Evolutionary conservation across 805 yeast genomes (phyloP).

Genomic region (Clavispora vitiphila): DNA sequence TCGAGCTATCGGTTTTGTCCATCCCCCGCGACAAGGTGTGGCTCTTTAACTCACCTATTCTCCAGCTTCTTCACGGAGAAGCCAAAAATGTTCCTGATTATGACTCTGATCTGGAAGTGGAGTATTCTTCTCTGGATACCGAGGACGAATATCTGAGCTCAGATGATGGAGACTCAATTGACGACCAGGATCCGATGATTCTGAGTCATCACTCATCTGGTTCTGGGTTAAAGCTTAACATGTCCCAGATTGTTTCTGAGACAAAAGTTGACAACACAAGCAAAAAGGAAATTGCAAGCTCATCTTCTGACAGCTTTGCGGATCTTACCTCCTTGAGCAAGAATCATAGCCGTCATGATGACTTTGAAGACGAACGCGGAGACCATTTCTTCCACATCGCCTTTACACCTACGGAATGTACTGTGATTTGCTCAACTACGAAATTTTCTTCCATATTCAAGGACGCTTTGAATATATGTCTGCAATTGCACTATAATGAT

Average conservation of each 20-base stretch:
- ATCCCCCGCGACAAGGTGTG: slow-evolving; percentile 50
- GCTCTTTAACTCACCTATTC: slow-evolving; percentile 49
- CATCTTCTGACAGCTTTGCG: neutral
- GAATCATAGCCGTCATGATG: slow-evolving; percentile 3
- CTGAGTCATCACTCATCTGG: neutral
- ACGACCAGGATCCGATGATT: neutral
- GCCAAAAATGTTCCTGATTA: slow-evolving; percentile 16
- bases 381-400: slow-evolving; percentile 55
- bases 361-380: slow-evolving; percentile 28
- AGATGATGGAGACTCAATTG: slow-evolving; percentile 1
- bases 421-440: slow-evolving; percentile 47
- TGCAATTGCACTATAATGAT: slow-evolving; percentile 26
- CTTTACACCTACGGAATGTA: slow-evolving; percentile 58
- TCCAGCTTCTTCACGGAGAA: slow-evolving; percentile 40
- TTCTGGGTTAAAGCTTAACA: neutral
- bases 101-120: slow-evolving; percentile 3
- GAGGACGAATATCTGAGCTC: slow-evolving; percentile 4
- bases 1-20: slow-evolving; percentile 45
- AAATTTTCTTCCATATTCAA: slow-evolving; percentile 35
- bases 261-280: slow-evolving; percentile 26
- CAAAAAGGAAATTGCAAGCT: slow-evolving; percentile 10
- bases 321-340: neutral
- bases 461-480: slow-evolving; percentile 33
- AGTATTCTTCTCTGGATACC: slow-evolving; percentile 1
- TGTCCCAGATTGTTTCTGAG: neutral